These are phyloP conservation scores for Diaporthe aspalathi DNA, from an alignment of 2,329 filamentous ascomycete genomes.

Conservation along the genomic window DNA sequence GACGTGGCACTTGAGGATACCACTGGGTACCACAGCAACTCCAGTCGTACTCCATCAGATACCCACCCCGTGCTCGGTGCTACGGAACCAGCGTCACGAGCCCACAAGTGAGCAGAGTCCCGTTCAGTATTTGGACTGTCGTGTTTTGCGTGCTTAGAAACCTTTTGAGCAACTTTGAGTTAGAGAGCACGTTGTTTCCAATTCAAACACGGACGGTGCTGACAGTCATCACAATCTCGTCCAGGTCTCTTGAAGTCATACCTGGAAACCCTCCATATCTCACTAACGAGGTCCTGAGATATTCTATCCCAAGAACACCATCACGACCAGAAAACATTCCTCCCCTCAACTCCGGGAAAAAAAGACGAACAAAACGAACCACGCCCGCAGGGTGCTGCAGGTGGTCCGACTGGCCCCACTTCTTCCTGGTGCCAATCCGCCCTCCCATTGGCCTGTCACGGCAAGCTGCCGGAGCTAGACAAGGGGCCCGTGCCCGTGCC, in stretches of 20 bases:
- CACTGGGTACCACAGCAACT: background rate
- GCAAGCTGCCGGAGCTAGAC: slow-evolving; percentile 35
- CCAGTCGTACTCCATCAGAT: too few species aligned
- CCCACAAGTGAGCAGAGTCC: slow-evolving; percentile 18
- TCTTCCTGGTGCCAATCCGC: background rate
- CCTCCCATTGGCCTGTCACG: slow-evolving; percentile 12
- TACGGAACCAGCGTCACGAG: background rate
- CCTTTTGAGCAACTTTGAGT: background rate
- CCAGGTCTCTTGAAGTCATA: too few species aligned
- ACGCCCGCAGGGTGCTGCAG: background rate
- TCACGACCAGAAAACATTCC: too few species aligned
- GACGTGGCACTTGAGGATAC: background rate
- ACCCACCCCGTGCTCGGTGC: too few species aligned
- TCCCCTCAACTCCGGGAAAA: too few species aligned
- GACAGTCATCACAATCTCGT: slow-evolving; percentile 3
- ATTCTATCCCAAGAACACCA: too few species aligned
- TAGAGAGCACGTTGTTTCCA: too few species aligned
- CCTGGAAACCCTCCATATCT: too few species aligned
- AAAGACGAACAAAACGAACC: background rate
- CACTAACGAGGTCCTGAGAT: too few species aligned
- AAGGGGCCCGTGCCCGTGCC: background rate
- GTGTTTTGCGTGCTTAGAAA: too few species aligned
- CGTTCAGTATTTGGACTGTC: background rate
- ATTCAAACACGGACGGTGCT: too few species aligned
- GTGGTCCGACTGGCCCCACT: background rate